phyloP scores from a whole-genome alignment of 345 rosid genomes.

The Nasturtium officinale region DNA sequence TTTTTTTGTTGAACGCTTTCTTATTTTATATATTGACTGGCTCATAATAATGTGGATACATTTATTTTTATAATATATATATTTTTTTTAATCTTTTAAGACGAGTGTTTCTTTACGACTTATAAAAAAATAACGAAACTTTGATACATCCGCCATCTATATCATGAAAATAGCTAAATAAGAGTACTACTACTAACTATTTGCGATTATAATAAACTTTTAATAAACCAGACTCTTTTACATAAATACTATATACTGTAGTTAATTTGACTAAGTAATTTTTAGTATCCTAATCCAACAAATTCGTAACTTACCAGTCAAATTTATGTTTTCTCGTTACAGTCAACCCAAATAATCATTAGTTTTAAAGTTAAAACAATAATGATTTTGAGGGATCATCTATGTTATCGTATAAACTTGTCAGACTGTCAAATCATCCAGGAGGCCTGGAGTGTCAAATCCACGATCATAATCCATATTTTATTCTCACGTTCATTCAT shows the following conservation, averaged over 20 bases:
- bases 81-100: not conserved
- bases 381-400: slow-evolving; percentile 7
- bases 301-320: not conserved
- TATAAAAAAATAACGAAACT: too few species aligned
- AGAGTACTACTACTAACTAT: not conserved
- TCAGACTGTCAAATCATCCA: slow-evolving; percentile 31
- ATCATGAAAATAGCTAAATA: too few species aligned
- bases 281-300: not conserved
- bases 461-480: not conserved
- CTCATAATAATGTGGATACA: not conserved
- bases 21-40: slow-evolving; percentile 9
- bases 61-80: too few species aligned
- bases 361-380: not conserved
- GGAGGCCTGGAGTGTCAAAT: not conserved
- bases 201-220: not conserved
- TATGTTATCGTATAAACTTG: slow-evolving; percentile 2
- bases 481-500: slow-evolving; percentile 12
- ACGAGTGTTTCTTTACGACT: too few species aligned
- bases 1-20: not conserved
- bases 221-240: not conserved
- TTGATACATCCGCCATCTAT: too few species aligned
- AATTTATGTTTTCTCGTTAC: not conserved
- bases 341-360: slow-evolving; percentile 17
- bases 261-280: not conserved
- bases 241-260: not conserved